A percentile compares a stretch with the other conserved stretches of the same genome.
Conservation (phyloP, 2,329 filamentous ascomycete species). For the Xylariaceae sp. region DNA sequence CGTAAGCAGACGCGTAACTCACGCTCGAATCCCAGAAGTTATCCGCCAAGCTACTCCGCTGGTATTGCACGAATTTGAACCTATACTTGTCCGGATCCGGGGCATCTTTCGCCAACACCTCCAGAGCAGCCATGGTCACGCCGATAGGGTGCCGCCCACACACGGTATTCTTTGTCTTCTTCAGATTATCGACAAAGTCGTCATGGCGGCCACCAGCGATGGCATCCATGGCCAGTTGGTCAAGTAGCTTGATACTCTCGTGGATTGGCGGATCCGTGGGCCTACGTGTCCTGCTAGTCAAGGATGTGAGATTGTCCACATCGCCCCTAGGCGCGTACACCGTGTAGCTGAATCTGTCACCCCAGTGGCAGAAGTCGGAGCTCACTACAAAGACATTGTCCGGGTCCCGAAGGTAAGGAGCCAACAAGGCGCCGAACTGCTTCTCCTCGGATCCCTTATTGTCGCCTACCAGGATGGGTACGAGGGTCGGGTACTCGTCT, state of each 20-base stretch:
- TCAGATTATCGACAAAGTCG: slow-evolving; percentile 64
- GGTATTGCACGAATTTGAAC: slow-evolving; percentile 81
- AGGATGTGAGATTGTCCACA: slow-evolving; percentile 39
- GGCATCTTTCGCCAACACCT: slow-evolving; percentile 50
- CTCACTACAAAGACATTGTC: slow-evolving; percentile 81
- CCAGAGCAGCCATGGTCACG: slow-evolving; percentile 82
- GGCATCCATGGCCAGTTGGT: slow-evolving; percentile 77
- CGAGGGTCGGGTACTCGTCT: slow-evolving; percentile 63
- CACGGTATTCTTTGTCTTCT: slow-evolving; percentile 79
- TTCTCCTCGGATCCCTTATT: slow-evolving; percentile 64
- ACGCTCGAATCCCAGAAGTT: slow-evolving; percentile 74
- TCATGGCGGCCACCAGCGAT: slow-evolving; percentile 72
- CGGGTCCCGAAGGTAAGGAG: slow-evolving; percentile 71
- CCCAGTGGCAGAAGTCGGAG: slow-evolving; percentile 98
- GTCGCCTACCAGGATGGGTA: slow-evolving; percentile 82
- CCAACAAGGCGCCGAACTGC: slow-evolving; percentile 63
- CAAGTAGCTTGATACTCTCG: slow-evolving; percentile 77
- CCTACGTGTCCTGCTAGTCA: slow-evolving; percentile 31
- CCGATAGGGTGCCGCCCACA: slow-evolving; percentile 95
- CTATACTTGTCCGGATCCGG: slow-evolving; percentile 41
- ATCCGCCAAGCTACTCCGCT: slow-evolving; percentile 73
- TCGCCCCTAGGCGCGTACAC: slow-evolving; percentile 57
- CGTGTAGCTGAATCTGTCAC: slow-evolving; percentile 74
- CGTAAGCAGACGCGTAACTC: slow-evolving; percentile 92
- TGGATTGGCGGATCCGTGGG: slow-evolving; percentile 59